These are phyloP conservation scores for Marasmius tenuissimus DNA, from an alignment of 1,284 basidiomycete genomes.

Conservation along the genomic window DNA sequence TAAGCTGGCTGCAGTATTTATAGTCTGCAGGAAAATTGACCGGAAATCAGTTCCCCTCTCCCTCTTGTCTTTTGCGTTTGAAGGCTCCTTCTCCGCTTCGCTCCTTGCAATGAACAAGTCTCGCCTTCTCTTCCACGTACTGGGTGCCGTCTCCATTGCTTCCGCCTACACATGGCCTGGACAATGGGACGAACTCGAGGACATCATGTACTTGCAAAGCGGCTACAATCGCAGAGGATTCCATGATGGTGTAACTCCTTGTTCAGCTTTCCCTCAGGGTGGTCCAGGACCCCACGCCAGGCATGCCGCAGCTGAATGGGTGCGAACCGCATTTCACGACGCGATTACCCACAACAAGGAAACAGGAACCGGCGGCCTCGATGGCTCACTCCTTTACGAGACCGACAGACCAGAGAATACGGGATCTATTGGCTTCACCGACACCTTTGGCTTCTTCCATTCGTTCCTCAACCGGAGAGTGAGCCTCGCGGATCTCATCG, in stretches of 20 bases:
- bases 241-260: neutral
- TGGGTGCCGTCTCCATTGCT: neutral
- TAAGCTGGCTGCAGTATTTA: too few relatives aligned
- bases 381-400: constrained; percentile 1
- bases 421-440: neutral
- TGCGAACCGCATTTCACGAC: constrained; percentile 3
- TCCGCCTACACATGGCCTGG: neutral
- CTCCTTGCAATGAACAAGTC: too few relatives aligned
- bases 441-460: constrained; percentile 1
- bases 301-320: neutral
- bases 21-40: too few relatives aligned
- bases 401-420: neutral
- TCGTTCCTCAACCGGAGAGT: neutral
- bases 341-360: neutral
- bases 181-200: constrained; percentile 1
- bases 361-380: neutral
- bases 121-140: too few relatives aligned
- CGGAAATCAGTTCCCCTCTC: too few relatives aligned
- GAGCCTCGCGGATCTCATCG: constrained; percentile 8
- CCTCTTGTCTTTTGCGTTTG: too few relatives aligned
- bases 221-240: neutral
- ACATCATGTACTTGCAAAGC: neutral
- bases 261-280: neutral
- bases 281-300: neutral
- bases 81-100: too few relatives aligned